Percentiles rank a stretch among this genome's conserved stretches.
Conservation (phyloP, 2,329 filamentous ascomycete genomes). For the Apiospora pterosperma region DNA sequence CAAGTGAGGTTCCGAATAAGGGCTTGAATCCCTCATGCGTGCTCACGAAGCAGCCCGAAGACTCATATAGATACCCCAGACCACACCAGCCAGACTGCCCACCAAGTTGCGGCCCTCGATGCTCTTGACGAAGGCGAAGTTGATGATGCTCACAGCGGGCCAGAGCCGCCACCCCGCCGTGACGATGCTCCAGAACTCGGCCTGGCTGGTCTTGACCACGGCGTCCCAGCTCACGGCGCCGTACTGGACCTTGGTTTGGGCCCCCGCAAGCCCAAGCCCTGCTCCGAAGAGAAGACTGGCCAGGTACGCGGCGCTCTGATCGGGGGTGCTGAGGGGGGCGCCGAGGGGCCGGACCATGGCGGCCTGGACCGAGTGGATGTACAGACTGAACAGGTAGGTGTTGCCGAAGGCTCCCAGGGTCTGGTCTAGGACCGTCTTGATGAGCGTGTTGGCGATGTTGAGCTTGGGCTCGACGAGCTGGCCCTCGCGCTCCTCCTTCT, state of each 20-base stretch:
- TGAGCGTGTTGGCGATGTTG: slow-evolving; percentile 59
- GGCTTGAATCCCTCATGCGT: background rate
- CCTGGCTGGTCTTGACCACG: slow-evolving; percentile 40
- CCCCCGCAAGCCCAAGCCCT: slow-evolving; percentile 28
- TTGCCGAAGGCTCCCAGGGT: slow-evolving; percentile 63
- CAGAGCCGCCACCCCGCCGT: slow-evolving; percentile 70
- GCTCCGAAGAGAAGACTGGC: slow-evolving; percentile 21
- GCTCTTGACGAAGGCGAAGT: slow-evolving; percentile 67
- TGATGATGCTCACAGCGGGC: slow-evolving; percentile 66
- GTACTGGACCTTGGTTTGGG: slow-evolving; percentile 41
- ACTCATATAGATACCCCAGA: slow-evolving; percentile 75
- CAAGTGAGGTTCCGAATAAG: background rate
- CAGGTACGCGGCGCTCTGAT: slow-evolving; percentile 25
- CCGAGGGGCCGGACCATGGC: slow-evolving; percentile 38
- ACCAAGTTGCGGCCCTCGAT: slow-evolving; percentile 68
- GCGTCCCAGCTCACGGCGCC: slow-evolving; percentile 39
- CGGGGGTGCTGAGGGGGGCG: slow-evolving; percentile 31
- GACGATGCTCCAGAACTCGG: slow-evolving; percentile 63
- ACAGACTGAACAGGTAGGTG: slow-evolving; percentile 51
- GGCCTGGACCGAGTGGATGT: slow-evolving; percentile 52
- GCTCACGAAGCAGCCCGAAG: slow-evolving; percentile 30
- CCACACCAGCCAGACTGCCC: slow-evolving; percentile 67
- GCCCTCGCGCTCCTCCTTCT: slow-evolving; percentile 30
- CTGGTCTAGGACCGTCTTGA: slow-evolving; percentile 69
- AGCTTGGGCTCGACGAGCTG: slow-evolving; percentile 47